Conservation (phyloP, 371 early-diverging fungal genomes). For the Mucor piriformis region DNA sequence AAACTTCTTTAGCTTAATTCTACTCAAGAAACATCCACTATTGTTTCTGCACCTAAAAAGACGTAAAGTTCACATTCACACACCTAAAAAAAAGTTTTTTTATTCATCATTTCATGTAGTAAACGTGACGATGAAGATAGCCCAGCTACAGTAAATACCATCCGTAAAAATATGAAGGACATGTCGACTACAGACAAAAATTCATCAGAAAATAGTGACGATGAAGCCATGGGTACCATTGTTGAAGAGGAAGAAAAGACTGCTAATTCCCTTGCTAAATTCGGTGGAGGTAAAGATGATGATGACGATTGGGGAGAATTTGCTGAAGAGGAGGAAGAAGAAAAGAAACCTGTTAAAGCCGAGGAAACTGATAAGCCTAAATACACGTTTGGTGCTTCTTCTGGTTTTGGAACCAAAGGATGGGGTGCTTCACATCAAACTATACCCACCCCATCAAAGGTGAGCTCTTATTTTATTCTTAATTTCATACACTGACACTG, state of each 20-base stretch:
- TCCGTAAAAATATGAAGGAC: conserved; percentile 50
- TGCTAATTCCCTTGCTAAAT: conserved; percentile 19
- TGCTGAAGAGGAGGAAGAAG: conserved; percentile 36
- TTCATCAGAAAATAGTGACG: conserved; percentile 20
- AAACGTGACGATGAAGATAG: conserved; percentile 43
- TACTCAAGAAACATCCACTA: conserved; percentile 15
- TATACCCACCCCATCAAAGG: conserved; percentile 39
- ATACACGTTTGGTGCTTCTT: conserved; percentile 52
- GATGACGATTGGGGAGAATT: conserved; percentile 52
- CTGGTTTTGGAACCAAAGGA: conserved; percentile 51
- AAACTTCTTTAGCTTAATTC: background rate
- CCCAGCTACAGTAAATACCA: conserved; percentile 35
- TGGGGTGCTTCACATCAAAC: conserved; percentile 40
- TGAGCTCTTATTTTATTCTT: background rate
- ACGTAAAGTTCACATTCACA: conserved; percentile 28
- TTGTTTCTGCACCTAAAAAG: conserved; percentile 41
- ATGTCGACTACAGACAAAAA: conserved; percentile 48
- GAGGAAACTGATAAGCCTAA: conserved; percentile 31
- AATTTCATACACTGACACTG: background rate
- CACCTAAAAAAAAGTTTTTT: conserved; percentile 2
- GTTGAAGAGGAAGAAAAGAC: conserved; percentile 18
- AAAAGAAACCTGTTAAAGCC: conserved; percentile 5
- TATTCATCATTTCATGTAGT: conserved; percentile 10
- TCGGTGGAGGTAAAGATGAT: conserved; percentile 41
- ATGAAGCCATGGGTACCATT: conserved; percentile 14